A percentile compares a stretch with the other conserved stretches of the same genome.
Evolutionary conservation across 2,329 filamentous ascomycete species (phyloP).

Genomic region (Trichoderma sp.): DNA sequence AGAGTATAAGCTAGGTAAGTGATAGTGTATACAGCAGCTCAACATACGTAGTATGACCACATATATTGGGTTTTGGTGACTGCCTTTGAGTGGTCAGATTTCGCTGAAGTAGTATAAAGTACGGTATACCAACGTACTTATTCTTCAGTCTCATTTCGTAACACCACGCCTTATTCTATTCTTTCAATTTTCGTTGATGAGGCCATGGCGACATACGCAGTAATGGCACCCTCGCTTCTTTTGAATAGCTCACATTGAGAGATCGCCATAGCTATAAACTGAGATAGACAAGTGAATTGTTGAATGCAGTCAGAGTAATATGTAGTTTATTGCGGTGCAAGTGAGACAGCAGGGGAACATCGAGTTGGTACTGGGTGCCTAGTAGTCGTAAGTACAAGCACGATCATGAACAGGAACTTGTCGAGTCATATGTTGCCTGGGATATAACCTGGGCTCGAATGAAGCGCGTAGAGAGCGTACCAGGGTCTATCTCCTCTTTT

Average conservation of each 20-base stretch:
- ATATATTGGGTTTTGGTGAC: neutral
- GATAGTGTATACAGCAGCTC: neutral
- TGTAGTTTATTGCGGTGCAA: neutral
- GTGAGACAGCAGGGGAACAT: conserved; percentile 10
- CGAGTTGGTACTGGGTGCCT: conserved; percentile 1
- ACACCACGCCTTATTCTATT: neutral
- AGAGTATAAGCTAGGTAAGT: neutral
- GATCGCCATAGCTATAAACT: conserved; percentile 2
- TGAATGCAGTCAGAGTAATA: neutral
- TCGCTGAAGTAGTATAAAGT: neutral
- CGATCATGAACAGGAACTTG: neutral
- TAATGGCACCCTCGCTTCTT: conserved; percentile 12
- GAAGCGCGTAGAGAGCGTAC: neutral
- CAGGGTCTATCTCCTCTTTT: neutral
- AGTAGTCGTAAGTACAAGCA: neutral
- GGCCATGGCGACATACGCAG: conserved; percentile 1
- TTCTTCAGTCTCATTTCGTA: neutral
- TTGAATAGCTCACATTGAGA: neutral
- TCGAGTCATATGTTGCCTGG: neutral
- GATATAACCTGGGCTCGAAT: neutral
- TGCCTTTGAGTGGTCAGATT: neutral
- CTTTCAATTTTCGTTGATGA: neutral
- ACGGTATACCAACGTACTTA: neutral
- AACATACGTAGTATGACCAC: neutral
- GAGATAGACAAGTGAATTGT: neutral